Evolutionary conservation across 2,329 filamentous ascomycete species (phyloP), one percentile per base, ranked within the genome.

Genomic region (Claviceps africana): DNA sequence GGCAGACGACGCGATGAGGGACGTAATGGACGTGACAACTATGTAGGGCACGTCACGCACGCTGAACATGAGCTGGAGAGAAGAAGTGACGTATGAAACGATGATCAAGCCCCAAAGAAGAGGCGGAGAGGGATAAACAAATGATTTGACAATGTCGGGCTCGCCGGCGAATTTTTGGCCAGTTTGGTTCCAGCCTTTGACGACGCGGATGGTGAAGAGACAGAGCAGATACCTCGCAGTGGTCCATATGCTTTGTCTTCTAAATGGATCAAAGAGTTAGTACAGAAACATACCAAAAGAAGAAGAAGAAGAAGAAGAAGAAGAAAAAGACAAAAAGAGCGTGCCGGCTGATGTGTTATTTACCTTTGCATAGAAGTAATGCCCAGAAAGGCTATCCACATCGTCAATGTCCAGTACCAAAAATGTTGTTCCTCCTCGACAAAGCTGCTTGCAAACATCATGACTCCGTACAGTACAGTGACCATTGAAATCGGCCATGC

Each of bases 361-460:
- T 57, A 72, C 72, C 67, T 67, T 53, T 62, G 64, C 45, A 72
- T 68, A 61, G 70, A 68, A 57, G 72, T 75, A 43, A 77, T 57
- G 33, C 72, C 73, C 13, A 84, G 68, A 31, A 74, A 70, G 1
- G 72, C 67, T 33, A 85, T 63, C 86, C 86, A 94, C 7, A 80
- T 77, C 0, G 85, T 82, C 0, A 84, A 78, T 1, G 81, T 70
- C 89, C 91, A 97, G 68, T 98, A 97, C 93, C 93, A 98, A 65
- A 95, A 96, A 59, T 97, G 88, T 48, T 98, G 93, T 66, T 98
- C 93, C 69, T 98, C 93, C 67, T 98, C 93, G 2, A 98, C 88
- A 65, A 93, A 98, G 62, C 90, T 97, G 64, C 88, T 95, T 10
- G 90, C 91, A 68, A 97, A 97, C 90, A 97, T 97, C 81, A 96